Base-by-base conservation (phyloP, 441 rosid genomes). In the Oxalis stricta region DNA sequence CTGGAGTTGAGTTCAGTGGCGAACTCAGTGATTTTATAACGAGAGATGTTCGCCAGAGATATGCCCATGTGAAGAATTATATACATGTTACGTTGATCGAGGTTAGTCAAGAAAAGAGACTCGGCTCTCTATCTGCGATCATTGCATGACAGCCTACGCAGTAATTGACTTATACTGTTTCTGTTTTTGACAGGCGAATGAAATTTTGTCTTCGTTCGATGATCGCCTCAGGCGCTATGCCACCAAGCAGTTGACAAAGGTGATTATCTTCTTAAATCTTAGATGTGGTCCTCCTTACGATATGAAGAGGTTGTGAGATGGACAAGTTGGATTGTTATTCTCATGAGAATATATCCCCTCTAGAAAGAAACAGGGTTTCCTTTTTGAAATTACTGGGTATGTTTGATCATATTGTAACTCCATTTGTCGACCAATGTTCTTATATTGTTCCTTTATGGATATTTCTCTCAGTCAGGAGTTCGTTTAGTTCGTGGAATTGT, bases 1-100 rank as follows among this genome's bases (percentile, higher is more conserved):
- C 94, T 0, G 94, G 96, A 32, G 94, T 86, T 19, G 94, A 83
- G 66, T 86, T 86, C 59, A 86, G 94, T 42, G 96, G 96, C 31
- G 94, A 86, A 54, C 82, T 82, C 33, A 83, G 96, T 58, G 96
- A 86, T 57, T 86, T 86, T 45, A 86, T 86, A 38, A 66, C 44
- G 72, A 80, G 38, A 49, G 94, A 86, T 67, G 96, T 80, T 63
- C 80, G 50, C 26, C 71, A 79, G 58, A 64, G 84, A 74, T 80
- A 82, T 43, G 59, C 85, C 12, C 91, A 86, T 44, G 94, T 86
- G 21, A 74, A 86, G 61, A 68, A 82, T 55, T 75, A 77, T 62
- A 77, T 86, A 53, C 72, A 53, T 48, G 96, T 86, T 58, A 86
- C 94, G 33, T 64, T 86, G 49, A 86, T 86, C 34, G 96, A 86